phyloP scores from a whole-genome alignment of 2,329 filamentous ascomycete genomes.

The Westerdykella aurantiaca region DNA sequence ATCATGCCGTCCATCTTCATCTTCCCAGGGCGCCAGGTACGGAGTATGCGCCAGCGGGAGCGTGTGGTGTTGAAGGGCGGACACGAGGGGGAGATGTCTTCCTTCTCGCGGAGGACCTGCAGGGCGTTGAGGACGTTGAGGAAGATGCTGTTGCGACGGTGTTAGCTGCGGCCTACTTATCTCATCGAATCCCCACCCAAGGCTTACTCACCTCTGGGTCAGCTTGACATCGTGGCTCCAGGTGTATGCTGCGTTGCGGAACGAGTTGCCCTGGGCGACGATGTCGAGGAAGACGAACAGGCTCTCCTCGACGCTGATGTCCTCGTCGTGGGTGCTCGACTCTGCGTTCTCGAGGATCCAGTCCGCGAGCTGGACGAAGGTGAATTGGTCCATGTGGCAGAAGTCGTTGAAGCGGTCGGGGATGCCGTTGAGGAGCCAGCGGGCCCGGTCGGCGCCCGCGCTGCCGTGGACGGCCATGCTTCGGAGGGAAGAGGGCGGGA shows the following conservation, averaged over 20 bases:
- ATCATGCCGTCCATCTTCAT: constrained; percentile 27
- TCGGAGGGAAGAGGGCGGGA: neutral
- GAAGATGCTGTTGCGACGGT: constrained; percentile 25
- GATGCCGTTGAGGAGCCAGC: constrained; percentile 30
- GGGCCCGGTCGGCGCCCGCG: constrained; percentile 26
- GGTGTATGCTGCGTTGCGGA: constrained; percentile 25
- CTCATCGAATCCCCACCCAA: constrained; percentile 4
- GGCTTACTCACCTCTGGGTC: constrained; percentile 27
- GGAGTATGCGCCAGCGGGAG: constrained; percentile 30
- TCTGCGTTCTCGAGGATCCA: constrained; percentile 33
- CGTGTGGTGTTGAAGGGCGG: constrained; percentile 27
- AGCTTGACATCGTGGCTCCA: constrained; percentile 35
- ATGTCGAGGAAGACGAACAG: constrained; percentile 36
- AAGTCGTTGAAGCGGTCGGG: constrained; percentile 35
- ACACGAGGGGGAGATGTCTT: constrained; percentile 26
- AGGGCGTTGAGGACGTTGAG: constrained; percentile 32
- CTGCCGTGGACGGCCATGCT: constrained; percentile 18
- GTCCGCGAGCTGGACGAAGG: constrained; percentile 35
- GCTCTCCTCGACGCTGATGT: constrained; percentile 35
- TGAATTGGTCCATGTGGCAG: constrained; percentile 35
- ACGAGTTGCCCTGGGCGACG: constrained; percentile 33
- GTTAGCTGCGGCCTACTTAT: no score
- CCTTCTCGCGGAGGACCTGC: constrained; percentile 28
- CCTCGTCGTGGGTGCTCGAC: constrained; percentile 18
- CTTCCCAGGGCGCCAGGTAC: constrained; percentile 24